Evolutionary conservation across 2,329 filamentous ascomycete species (phyloP), one percentile per base, ranked within the genome.

Genomic region (Trichothecium roseum): DNA sequence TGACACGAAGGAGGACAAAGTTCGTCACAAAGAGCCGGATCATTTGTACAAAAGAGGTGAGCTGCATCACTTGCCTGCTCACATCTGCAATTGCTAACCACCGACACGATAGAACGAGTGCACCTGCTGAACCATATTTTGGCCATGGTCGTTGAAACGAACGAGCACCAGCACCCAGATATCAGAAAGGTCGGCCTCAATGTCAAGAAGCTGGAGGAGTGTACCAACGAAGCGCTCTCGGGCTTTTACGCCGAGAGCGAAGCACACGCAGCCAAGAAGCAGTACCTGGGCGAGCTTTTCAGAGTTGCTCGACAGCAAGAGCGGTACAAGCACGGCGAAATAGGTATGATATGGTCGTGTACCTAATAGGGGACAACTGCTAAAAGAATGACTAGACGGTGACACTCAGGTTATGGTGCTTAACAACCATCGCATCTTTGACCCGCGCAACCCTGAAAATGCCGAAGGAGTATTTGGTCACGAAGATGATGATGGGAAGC

Each of bases 1-100:
- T 0, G 48, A 56, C 2, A 61, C 63, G 1, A 64, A 67, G 37
- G 62, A 69, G 26, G 64, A 73, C 32, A 66, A 64, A 30, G 74
- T 82, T 35, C 66, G 73, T 10, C 81, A 84, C 52, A 80, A 74
- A 48, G 81, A 86, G 54, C 82, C 81, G 1, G 81, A 86, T 47
- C 82, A 86, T 56, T 59, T 84, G 32, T 72, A 72, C 46, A 84
- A 81, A 51, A 63, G 69, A 48, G 77, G 80, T 83, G 55, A 48
- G 62, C n/a, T 12, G 12, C 15, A 8, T 17, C 9, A 4, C 17
- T 27, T 12, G 24, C 7, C 12, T 31, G 36, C 44, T 49, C 35
- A 48, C 33, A 16, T n/a, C 8, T 17, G 13, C 17, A 2, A 13
- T 16, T 27, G 10, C 27, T 30, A 13, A 34, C n/a, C 29, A 18